Percentiles rank a stretch among this genome's conserved stretches.
Evolutionary conservation across 495 filamentous ascomycete species (phyloP).

Genomic region (Xylaria telfairii): DNA sequence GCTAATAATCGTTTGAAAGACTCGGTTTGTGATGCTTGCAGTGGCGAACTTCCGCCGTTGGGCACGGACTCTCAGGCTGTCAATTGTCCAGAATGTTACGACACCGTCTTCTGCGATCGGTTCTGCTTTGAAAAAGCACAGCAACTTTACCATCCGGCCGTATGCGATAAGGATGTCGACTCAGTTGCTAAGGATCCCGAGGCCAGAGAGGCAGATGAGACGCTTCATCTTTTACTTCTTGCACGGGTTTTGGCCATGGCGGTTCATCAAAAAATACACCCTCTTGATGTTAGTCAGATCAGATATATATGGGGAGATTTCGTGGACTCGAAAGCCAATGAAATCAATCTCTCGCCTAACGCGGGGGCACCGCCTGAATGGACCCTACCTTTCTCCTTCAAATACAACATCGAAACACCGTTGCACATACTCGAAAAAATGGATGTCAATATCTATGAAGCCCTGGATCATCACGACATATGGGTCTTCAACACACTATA

Average conservation of each 20-base stretch:
- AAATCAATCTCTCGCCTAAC: constrained; percentile 54
- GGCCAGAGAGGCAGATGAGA: constrained; percentile 71
- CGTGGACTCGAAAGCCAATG: constrained; percentile 53
- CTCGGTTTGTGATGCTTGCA: constrained; percentile 83
- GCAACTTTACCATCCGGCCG: constrained; percentile 77
- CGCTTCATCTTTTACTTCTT: constrained; percentile 80
- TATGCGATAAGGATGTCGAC: constrained; percentile 85
- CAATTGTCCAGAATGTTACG: constrained; percentile 75
- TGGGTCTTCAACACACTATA: constrained; percentile 95
- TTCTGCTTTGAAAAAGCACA: constrained; percentile 75
- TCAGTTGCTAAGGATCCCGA: constrained; percentile 80
- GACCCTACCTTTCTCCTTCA: constrained; percentile 89
- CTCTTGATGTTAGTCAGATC: constrained; percentile 80
- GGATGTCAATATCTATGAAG: constrained; percentile 82
- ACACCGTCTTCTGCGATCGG: constrained; percentile 85
- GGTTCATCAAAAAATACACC: constrained; percentile 78
- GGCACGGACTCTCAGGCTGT: constrained; percentile 53
- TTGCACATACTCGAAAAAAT: constrained; percentile 89
- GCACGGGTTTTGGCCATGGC: constrained; percentile 85
- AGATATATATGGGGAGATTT: constrained; percentile 95
- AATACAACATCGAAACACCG: constrained; percentile 79
- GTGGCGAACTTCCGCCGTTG: constrained; percentile 71
- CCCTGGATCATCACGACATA: constrained; percentile 70
- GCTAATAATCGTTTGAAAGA: constrained; percentile 83
- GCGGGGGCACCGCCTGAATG: constrained; percentile 61